Evolutionary conservation across 2,329 filamentous ascomycete species (phyloP), one percentile per base, ranked within the genome.

Genomic region (Didymellaceae sp.): DNA sequence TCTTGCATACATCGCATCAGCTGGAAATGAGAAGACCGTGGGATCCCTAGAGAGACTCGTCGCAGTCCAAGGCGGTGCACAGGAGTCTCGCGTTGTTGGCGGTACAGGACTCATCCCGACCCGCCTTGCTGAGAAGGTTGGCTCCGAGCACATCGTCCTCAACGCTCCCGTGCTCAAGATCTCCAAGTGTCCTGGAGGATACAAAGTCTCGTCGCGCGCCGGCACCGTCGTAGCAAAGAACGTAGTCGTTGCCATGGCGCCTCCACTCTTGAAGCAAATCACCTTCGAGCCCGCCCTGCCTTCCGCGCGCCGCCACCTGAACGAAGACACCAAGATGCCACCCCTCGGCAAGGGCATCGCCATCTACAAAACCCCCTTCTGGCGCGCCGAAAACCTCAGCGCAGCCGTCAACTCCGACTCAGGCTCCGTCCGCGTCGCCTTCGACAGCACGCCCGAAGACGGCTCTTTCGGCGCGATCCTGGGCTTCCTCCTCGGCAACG

Each of bases 271-370:
- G 17, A 72, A 74, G 25, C 72, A 65, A 6, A 78, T 86, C 24
- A 45, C 32, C 0, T 84, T 85, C 63, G 42, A 62, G 0, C 82
- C 83, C 0, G 47, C 70, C 0, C 71, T 86, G 1, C 78, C 78
- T 0, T 24, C 57, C 0, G 52, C 58, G 2, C 82, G 80, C 55
- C 59, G 63, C n/a, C 61, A 67, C 0, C 62, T 76, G 33, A 55
- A 67, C 10, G 58, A 74, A 3, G 67, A 73, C 0, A 72, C 72
- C 5, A 63, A 55, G 0, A 75, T 78, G 30, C 80, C 81, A 3
- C 77, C 78, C 52, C 81, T 82, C 57, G 77, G 74, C 40, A 84
- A 85, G 61, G 76, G 75, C 5, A 80, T 84, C 43, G 59, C 79
- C 8, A 67, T 76, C 22, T 83, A 77, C 63, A 47, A 63, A 0